Conservation (phyloP, 2,329 filamentous ascomycete species). For the Westerdykella sp. region DNA sequence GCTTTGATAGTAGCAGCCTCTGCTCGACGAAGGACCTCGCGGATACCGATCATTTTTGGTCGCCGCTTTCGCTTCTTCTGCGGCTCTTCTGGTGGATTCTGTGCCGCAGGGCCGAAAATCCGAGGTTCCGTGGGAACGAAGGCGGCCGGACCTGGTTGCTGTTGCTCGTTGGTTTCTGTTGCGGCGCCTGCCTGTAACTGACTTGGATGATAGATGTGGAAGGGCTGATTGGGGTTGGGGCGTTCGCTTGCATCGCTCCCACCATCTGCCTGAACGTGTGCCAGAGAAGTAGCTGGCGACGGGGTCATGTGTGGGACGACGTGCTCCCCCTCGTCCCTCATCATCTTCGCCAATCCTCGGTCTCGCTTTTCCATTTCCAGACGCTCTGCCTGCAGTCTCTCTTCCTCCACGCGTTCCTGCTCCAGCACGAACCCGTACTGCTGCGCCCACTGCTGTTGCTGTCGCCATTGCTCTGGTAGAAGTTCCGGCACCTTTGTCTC, state of each 20-base stretch:
- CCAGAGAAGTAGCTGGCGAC: constrained; percentile 17
- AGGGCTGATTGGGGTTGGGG: constrained; percentile 12
- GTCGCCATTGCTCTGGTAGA: no score
- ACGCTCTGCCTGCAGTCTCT: no score
- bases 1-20: constrained; percentile 49
- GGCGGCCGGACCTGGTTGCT: constrained; percentile 17
- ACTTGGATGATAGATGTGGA: constrained; percentile 21
- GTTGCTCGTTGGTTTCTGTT: constrained; percentile 1
- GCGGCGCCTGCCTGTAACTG: constrained; percentile 12
- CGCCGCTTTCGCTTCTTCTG: constrained; percentile 25
- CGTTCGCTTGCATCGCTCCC: constrained; percentile 5
- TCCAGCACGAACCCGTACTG: no score
- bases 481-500: constrained; percentile 37
- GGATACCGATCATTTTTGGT: constrained; percentile 53
- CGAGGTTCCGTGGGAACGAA: constrained; percentile 11
- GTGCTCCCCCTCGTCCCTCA: no score
- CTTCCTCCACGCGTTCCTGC: no score
- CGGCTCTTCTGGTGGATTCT: constrained; percentile 6
- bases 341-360: no score
- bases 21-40: constrained; percentile 54
- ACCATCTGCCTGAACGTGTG: constrained; percentile 31
- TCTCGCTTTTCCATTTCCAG: no score
- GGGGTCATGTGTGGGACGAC: no score
- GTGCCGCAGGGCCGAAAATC: background rate
- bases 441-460: no score